Percentiles rank a stretch among this genome's conserved stretches.
Evolutionary conservation across 2,329 filamentous ascomycete species (phyloP).

Genomic region (Monosporascus sp.): DNA sequence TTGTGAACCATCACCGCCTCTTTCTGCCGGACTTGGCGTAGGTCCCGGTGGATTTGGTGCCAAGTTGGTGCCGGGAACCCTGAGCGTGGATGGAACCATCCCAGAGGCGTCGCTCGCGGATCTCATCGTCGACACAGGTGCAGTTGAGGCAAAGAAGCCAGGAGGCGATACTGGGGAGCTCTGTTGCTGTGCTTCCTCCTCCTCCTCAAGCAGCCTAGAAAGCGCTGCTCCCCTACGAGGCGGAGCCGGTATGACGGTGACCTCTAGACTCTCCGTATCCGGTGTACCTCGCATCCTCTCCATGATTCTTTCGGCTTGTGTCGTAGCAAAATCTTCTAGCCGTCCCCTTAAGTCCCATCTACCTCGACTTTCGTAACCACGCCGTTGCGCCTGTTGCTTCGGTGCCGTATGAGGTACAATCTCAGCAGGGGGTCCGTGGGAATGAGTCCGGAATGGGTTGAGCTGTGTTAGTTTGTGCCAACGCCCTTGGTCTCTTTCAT

Average conservation of each 20-base stretch:
- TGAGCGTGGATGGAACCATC: conserved; percentile 7
- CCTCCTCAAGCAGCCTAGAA: conserved; percentile 52
- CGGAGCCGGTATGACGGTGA: conserved; percentile 58
- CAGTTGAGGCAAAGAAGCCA: background rate
- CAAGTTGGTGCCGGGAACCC: conserved; percentile 8
- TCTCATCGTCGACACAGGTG: conserved; percentile 2
- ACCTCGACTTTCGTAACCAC: conserved; percentile 22
- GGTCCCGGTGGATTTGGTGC: conserved; percentile 9
- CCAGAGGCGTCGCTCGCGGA: conserved; percentile 6
- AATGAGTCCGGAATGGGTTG: conserved; percentile 17
- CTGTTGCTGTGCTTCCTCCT: conserved; percentile 25
- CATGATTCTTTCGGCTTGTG: conserved; percentile 54
- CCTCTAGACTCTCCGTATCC: conserved; percentile 50
- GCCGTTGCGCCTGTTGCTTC: conserved; percentile 15
- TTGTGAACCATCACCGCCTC: conserved; percentile 8
- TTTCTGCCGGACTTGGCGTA: conserved; percentile 10
- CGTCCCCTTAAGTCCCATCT: conserved; percentile 53
- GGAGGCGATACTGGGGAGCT: conserved; percentile 1
- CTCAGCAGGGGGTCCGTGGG: conserved; percentile 24
- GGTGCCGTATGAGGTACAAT: conserved; percentile 25
- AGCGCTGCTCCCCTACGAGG: conserved; percentile 52
- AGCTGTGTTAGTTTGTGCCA: conserved; percentile 14
- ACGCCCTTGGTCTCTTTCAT: conserved; percentile 5
- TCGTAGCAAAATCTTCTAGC: conserved; percentile 56
- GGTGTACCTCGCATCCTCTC: conserved; percentile 50